Conservation (phyloP, 2,329 filamentous ascomycete genomes). For the Acrodontium crateriforme region DNA sequence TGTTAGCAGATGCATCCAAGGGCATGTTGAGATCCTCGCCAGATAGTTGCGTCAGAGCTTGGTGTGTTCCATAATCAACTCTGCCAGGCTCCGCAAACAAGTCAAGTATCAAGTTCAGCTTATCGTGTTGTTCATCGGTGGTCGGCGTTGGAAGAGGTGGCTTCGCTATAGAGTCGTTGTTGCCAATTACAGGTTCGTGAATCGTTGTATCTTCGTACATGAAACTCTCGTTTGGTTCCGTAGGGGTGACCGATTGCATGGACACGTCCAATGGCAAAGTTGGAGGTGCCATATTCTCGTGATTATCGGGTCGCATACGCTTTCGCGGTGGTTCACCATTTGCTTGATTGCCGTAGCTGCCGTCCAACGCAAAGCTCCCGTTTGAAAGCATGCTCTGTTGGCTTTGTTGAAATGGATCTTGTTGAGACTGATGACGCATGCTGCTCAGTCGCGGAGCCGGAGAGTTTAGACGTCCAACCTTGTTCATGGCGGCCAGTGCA, state of each 20-base stretch:
- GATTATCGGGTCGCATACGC: constrained; percentile 41
- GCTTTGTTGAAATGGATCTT: constrained; percentile 55
- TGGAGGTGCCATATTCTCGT: constrained; percentile 18
- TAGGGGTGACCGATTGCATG: constrained; percentile 55
- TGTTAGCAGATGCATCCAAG: constrained; percentile 78
- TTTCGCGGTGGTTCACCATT: constrained; percentile 65
- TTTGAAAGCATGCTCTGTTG: constrained; percentile 55
- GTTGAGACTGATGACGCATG: constrained; percentile 58
- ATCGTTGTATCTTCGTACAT: constrained; percentile 39
- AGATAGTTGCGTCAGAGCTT: constrained; percentile 61
- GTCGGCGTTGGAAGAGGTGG: constrained; percentile 48
- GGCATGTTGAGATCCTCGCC: constrained; percentile 80
- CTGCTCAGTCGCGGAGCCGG: constrained; percentile 57
- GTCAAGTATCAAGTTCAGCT: constrained; percentile 67
- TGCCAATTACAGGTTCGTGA: constrained; percentile 25
- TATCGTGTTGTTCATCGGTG: constrained; percentile 57
- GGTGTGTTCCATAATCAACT: constrained; percentile 59
- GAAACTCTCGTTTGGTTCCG: constrained; percentile 70
- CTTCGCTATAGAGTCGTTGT: constrained; percentile 46
- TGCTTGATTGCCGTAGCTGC: constrained; percentile 48
- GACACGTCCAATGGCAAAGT: constrained; percentile 33
- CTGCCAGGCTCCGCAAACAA: constrained; percentile 50
- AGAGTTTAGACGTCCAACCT: constrained; percentile 76
- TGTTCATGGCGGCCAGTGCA: constrained; percentile 90
- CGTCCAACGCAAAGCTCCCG: constrained; percentile 14